A percentile compares a stretch with the other conserved stretches of the same genome.
These are phyloP conservation scores for Kodamaea arcana DNA, from an alignment of 1,139 yeast genomes.

Conservation along the genomic window DNA sequence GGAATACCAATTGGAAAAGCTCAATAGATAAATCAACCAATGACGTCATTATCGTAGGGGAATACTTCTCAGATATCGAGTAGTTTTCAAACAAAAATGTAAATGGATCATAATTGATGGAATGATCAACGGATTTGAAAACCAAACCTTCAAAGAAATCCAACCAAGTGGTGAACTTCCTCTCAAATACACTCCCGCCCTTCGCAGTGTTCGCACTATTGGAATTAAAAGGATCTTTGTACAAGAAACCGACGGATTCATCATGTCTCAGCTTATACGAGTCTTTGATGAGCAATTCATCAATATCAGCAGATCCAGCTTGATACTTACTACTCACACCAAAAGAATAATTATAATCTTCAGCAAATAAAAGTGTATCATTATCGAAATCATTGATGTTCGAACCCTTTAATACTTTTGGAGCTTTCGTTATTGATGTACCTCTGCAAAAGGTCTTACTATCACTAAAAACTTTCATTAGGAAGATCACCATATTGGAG, in stretches of 20 bases:
- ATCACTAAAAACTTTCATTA: conserved; percentile 39
- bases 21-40: conserved; percentile 76
- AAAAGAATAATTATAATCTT: conserved; percentile 34
- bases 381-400: conserved; percentile 23
- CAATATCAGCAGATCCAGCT: conserved; percentile 18
- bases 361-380: conserved; percentile 22
- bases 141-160: conserved; percentile 27
- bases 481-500: conserved; percentile 38
- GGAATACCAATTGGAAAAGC: conserved; percentile 67
- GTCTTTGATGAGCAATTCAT: conserved; percentile 22
- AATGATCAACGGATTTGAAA: conserved; percentile 23
- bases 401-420: conserved; percentile 16
- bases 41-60: conserved; percentile 43
- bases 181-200: conserved; percentile 1
- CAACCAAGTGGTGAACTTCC: conserved; percentile 23
- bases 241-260: conserved; percentile 4
- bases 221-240: conserved; percentile 2
- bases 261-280: conserved; percentile 1
- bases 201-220: conserved; percentile 1
- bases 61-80: conserved; percentile 21
- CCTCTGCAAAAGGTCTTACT: conserved; percentile 29
- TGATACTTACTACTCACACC: conserved; percentile 39
- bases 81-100: conserved; percentile 25
- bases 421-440: conserved; percentile 17
- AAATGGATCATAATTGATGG: conserved; percentile 35